A percentile compares a stretch with the other conserved stretches of the same genome.
These are phyloP conservation scores for Termitomyces sp. DNA, from an alignment of 1,284 basidiomycete species.

Conservation along the genomic window DNA sequence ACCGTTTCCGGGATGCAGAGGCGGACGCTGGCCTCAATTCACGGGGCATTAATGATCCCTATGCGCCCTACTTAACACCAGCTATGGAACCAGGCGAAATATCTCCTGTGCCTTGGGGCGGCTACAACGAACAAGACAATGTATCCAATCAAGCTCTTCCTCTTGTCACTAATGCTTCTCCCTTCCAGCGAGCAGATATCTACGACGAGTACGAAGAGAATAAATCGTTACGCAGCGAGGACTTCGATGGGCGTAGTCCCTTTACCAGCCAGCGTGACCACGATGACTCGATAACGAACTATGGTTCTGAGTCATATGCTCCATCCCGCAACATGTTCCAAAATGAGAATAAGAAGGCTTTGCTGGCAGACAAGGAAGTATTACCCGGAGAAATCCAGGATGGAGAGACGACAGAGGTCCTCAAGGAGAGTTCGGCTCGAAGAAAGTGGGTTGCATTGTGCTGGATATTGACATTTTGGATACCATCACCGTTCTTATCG, in stretches of 20 bases:
- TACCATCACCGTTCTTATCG: slow-evolving; percentile 70
- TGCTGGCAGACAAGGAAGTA: slow-evolving; percentile 69
- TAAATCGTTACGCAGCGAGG: slow-evolving; percentile 69
- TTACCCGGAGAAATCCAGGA: slow-evolving; percentile 77
- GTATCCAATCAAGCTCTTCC: slow-evolving; percentile 59
- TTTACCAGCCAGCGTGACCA: slow-evolving; percentile 61
- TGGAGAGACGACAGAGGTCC: slow-evolving; percentile 81
- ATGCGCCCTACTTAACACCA: slow-evolving; percentile 64
- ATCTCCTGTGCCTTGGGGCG: slow-evolving; percentile 36
- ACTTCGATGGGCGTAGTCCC: slow-evolving; percentile 70
- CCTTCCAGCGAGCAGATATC: slow-evolving; percentile 64
- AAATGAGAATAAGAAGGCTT: slow-evolving; percentile 66
- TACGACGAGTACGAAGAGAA: slow-evolving; percentile 81
- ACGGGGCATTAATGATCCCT: slow-evolving; percentile 68
- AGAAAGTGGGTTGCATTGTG: slow-evolving; percentile 86
- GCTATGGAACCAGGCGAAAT: slow-evolving; percentile 35
- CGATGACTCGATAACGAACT: slow-evolving; percentile 70
- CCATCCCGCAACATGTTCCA: slow-evolving; percentile 95
- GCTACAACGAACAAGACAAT: slow-evolving; percentile 52
- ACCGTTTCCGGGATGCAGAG: slow-evolving; percentile 69
- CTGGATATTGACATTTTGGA: slow-evolving; percentile 91
- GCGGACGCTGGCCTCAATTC: slow-evolving; percentile 70
- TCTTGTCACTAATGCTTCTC: slow-evolving; percentile 76
- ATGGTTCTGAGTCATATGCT: slow-evolving; percentile 87
- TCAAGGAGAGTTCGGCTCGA: slow-evolving; percentile 77